Conservation (phyloP, 129 eudicot species). For the Arctium lappa region DNA sequence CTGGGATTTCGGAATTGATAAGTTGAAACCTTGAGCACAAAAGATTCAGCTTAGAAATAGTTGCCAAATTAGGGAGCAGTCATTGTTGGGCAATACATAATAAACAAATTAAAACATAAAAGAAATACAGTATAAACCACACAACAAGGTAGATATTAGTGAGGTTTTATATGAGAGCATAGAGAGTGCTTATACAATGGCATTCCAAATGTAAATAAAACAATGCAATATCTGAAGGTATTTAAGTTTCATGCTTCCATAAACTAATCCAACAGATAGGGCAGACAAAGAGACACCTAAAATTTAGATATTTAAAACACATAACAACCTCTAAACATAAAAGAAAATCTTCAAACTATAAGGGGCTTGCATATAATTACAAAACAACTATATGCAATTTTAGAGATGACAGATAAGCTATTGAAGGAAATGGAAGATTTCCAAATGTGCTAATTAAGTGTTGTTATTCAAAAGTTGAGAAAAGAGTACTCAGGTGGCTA, state of each 20-base stretch:
- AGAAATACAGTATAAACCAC: no score
- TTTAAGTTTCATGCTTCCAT: constrained; percentile 85
- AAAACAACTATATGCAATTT: neutral
- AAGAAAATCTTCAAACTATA: neutral
- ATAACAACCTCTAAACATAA: neutral
- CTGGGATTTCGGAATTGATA: constrained; percentile 81
- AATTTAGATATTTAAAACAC: neutral
- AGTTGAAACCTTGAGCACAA: constrained; percentile 65
- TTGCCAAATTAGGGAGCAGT: constrained; percentile 89
- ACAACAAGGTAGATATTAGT: no score
- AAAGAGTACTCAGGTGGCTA: neutral
- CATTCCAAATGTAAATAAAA: no score
- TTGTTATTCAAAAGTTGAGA: neutral
- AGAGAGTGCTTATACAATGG: no score
- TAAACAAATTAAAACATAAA: no score
- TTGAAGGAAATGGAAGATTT: neutral
- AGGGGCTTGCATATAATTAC: neutral
- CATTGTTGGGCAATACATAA: no score
- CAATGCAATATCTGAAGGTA: constrained; percentile 44
- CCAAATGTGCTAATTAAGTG: neutral
- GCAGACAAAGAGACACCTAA: constrained; percentile 91
- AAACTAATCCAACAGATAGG: constrained; percentile 63
- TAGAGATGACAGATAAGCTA: neutral
- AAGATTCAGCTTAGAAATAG: constrained; percentile 47
- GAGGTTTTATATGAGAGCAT: no score